Evolutionary conservation across 202 grass and related monocot genomes (phyloP).

Genomic region (Zoysia matrella): DNA sequence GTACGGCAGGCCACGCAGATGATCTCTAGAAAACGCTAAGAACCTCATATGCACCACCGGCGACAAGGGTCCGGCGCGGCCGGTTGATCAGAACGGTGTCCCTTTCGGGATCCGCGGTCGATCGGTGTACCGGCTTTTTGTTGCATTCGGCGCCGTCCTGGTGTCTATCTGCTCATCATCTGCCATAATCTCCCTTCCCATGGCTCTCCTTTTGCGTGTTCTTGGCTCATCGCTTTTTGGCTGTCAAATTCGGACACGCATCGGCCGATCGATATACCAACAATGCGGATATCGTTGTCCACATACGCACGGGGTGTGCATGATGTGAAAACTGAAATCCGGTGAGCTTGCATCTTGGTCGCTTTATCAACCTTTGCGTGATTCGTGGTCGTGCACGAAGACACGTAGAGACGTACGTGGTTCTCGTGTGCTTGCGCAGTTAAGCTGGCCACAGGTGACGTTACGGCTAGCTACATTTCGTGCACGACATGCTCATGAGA

Average conservation of each 20-base stretch:
- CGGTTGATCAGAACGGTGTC: constrained; percentile 34
- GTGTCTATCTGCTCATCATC: background rate
- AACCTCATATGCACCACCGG: background rate
- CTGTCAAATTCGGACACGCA: constrained; percentile 9
- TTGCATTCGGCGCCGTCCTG: constrained; percentile 2
- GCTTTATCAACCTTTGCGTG: constrained; percentile 19
- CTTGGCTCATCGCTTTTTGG: background rate
- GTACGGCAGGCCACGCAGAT: constrained; percentile 6
- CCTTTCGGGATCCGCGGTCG: constrained; percentile 1
- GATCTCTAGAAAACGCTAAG: constrained; percentile 26
- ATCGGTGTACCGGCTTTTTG: background rate
- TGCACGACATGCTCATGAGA: background rate
- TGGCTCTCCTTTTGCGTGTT: background rate
- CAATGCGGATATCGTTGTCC: constrained; percentile 20
- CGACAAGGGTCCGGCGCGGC: background rate
- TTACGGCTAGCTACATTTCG: background rate
- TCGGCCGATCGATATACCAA: background rate
- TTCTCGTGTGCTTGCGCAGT: background rate
- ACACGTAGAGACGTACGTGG: background rate
- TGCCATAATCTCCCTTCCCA: background rate
- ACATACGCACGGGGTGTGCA: background rate
- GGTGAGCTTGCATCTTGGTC: background rate
- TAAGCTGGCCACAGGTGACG: background rate
- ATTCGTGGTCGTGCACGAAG: background rate
- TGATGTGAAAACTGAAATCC: no score